Evolutionary conservation across 192 early-diverging fungal genomes (phyloP), one percentile per base, ranked within the genome.

Genomic region (Podila horticola): DNA sequence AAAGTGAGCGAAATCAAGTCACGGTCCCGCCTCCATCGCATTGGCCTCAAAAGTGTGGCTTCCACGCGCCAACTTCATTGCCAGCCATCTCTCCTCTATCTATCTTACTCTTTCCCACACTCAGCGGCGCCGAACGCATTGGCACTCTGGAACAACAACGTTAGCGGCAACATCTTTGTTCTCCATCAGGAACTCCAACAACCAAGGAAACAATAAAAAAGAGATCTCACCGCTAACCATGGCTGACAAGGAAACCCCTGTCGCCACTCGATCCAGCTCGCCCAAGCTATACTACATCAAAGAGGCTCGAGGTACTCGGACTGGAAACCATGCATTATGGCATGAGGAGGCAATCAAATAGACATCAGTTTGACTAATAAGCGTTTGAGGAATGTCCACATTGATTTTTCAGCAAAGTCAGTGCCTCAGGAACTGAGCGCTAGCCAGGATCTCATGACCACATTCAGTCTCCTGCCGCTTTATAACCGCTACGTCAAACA

Each of bases 401-500:
- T 20, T 24, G 31, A 30, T 28, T n/a, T 67, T 22, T 19, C 69
- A 81, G 77, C 51, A 29, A 69, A 69, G 26, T 41, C 71, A 26
- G 58, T 65, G 19, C 60, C 71, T 33, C 77, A 81, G 65, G 61
- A 67, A 29, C 63, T 81, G 61, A 73, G 70, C 17, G 77, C 71
- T 22, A 73, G 62, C 45, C 77, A 81, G 26, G 77, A 81, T 58
- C 77, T 81, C 28, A 81, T 81, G 66, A 69, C 77, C 24, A 72
- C 71, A n/a, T 81, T 73, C 71, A 72, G 73, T 41, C 77, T 81
- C 30, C 67, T 73, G 10, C 77, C 77, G 24, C 71, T 81, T 29
- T 81, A 81, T 49, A 73, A 81, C 67, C 69, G 62, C 49, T 81
- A 81, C 22, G 77, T 81, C 62, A 72, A 71, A 48, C 77, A 81